These are phyloP conservation scores for Pseudomassariella vexata DNA, from an alignment of 2,329 filamentous ascomycete genomes.

Conservation along the genomic window DNA sequence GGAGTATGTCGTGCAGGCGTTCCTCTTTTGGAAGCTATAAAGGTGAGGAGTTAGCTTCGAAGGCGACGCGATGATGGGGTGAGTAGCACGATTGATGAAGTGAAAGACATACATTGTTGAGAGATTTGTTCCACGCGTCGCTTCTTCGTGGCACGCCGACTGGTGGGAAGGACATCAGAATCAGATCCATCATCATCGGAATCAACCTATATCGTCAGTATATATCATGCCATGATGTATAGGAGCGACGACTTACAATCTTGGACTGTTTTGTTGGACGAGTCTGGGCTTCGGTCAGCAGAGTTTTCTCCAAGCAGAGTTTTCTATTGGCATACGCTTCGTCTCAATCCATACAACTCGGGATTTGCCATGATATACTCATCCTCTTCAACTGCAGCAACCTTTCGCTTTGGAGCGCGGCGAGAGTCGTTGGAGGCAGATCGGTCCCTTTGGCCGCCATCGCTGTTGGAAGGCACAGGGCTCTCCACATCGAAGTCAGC, in stretches of 20 bases:
- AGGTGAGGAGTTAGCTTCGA: constrained; percentile 9
- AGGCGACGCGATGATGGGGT: constrained; percentile 6
- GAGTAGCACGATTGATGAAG: background rate
- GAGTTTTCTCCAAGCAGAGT: constrained; percentile 8
- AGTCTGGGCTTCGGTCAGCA: constrained; percentile 38
- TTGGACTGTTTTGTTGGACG: constrained; percentile 53
- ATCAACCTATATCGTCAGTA: constrained; percentile 21
- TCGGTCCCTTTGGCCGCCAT: constrained; percentile 43
- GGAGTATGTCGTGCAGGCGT: constrained; percentile 50
- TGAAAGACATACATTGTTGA: constrained; percentile 44
- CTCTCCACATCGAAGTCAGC: constrained; percentile 73
- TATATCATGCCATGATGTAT: constrained; percentile 7
- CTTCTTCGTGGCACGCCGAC: constrained; percentile 59
- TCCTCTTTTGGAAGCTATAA: constrained; percentile 53
- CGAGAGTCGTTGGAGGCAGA: constrained; percentile 68
- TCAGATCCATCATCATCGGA: constrained; percentile 62
- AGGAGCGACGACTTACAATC: constrained; percentile 37
- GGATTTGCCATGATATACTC: constrained; percentile 87
- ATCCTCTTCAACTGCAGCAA: constrained; percentile 63
- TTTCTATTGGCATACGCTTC: constrained; percentile 64
- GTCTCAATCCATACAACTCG: constrained; percentile 86
- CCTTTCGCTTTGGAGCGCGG: constrained; percentile 68
- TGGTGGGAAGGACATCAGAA: constrained; percentile 59
- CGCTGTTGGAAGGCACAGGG: constrained; percentile 40
- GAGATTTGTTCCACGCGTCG: constrained; percentile 59